Conservation (phyloP, 306 rosid genomes). For the Herpetospermum pedunculosum region DNA sequence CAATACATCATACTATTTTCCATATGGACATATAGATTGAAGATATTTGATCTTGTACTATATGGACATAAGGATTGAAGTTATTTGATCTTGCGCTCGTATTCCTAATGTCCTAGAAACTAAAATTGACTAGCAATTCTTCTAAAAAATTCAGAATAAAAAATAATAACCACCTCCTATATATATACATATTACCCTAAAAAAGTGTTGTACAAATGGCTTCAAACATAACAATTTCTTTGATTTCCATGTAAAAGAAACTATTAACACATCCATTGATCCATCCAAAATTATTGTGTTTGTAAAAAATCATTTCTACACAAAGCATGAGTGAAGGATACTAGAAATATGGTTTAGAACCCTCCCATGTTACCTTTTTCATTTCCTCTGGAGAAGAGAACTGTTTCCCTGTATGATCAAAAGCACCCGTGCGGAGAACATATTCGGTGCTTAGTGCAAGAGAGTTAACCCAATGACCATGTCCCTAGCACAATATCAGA, state of each 20-base stretch:
- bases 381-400: conserved; percentile 72
- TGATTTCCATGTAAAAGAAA: neutral
- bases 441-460: conserved; percentile 92
- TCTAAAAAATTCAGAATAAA: neutral
- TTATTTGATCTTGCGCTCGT: neutral
- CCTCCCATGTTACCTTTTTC: conserved; percentile 43
- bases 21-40: neutral
- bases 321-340: neutral
- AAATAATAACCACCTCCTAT: neutral
- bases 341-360: neutral
- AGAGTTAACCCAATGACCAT: conserved; percentile 93
- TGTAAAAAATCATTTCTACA: neutral
- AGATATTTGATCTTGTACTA: neutral
- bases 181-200: neutral
- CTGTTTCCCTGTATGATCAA: conserved; percentile 82
- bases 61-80: neutral
- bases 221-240: neutral
- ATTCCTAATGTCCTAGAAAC: neutral
- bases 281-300: neutral
- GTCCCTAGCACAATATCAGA: conserved; percentile 55
- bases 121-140: neutral
- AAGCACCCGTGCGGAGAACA: conserved; percentile 92
- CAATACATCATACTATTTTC: neutral
- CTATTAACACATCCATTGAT: neutral
- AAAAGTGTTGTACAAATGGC: neutral